Evolutionary conservation across 2,329 filamentous ascomycete species (phyloP).

Genomic region (Ceratocystis lukuohia): DNA sequence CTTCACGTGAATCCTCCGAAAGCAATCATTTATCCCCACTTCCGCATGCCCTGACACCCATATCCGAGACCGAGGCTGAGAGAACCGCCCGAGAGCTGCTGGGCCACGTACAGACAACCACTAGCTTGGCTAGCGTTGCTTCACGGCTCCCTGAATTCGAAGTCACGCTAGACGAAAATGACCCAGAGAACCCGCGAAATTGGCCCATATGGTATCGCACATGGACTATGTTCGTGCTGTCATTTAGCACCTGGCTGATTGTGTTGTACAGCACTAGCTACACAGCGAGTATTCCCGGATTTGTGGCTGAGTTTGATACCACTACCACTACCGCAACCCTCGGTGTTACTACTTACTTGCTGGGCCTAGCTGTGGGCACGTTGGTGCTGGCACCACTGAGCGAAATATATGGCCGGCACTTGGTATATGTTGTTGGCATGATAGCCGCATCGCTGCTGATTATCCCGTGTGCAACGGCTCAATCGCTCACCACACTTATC

Average conservation of each 20-base stretch:
- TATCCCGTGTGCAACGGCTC: constrained; percentile 57
- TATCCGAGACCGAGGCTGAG: constrained; percentile 30
- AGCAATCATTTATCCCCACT: constrained; percentile 27
- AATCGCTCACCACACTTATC: constrained; percentile 54
- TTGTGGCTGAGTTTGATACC: constrained; percentile 53
- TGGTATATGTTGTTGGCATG: constrained; percentile 57
- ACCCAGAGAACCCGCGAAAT: constrained; percentile 52
- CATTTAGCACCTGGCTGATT: constrained; percentile 36
- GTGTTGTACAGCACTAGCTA: constrained; percentile 70
- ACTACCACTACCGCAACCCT: constrained; percentile 51
- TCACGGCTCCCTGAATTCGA: constrained; percentile 50
- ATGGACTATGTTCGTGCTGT: constrained; percentile 34
- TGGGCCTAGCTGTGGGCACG: constrained; percentile 59
- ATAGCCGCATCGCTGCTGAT: constrained; percentile 52
- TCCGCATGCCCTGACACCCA: constrained; percentile 29
- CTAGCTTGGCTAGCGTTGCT: constrained; percentile 32
- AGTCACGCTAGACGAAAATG: constrained; percentile 54
- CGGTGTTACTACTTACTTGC: constrained; percentile 64
- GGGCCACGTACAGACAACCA: constrained; percentile 31
- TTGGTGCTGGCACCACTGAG: constrained; percentile 61
- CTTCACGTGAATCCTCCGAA: constrained; percentile 5
- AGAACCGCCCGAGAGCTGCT: constrained; percentile 33
- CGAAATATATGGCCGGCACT: constrained; percentile 54
- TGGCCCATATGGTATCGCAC: constrained; percentile 44
- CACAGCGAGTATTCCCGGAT: constrained; percentile 55